Evolutionary conservation across 768 basidiomycete genomes (phyloP), one percentile per base, ranked within the genome.

Genomic region (Boletus vermiculosoides): DNA sequence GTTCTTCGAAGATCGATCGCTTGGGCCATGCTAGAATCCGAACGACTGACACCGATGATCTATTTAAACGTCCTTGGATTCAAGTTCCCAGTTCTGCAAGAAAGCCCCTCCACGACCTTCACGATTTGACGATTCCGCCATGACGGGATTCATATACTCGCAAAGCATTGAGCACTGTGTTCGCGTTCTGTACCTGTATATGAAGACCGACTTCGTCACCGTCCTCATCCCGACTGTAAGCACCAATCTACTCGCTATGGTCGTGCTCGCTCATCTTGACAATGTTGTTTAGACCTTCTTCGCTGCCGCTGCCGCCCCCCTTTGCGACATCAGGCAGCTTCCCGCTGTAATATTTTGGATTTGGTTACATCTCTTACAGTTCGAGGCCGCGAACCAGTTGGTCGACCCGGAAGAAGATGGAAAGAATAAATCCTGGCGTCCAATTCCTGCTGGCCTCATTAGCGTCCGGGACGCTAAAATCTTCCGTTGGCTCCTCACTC

Each of bases 281-380:
- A 5, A 39, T 41, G 5, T 5, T 9, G n/a, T 25, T 5, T 54
- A 77, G 77, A 73, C 71, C 1, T 51, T 75, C 39, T 76, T 77
- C 45, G 66, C 76, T 5, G 44, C 44, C 1, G 65, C 67, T 5
- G 65, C 73, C 0, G 76, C 76, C 4, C 76, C 77, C 2, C 52
- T 73, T 1, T 63, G 61, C 22, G 58, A 62, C 34, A 8, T 64
- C 28, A 45, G 46, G 3, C 64, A 51, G 0, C 42, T 74, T 5
- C 52, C 67, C 13, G 64, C 73, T 34, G 66, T 73, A 13, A 61
- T 76, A 37, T 61, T 76, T 37, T 81, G 80, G 80, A 75, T 78
- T 12, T 79, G 74, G 73, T 57, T 80, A 6, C 80, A 81, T 58
- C 69, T 79, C 30, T 66, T 81, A 7, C 77, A 78, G 40, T 78